Evolutionary conservation across 169 alveolate genomes (phyloP).

Genomic region (Plasmodium vinckei): DNA sequence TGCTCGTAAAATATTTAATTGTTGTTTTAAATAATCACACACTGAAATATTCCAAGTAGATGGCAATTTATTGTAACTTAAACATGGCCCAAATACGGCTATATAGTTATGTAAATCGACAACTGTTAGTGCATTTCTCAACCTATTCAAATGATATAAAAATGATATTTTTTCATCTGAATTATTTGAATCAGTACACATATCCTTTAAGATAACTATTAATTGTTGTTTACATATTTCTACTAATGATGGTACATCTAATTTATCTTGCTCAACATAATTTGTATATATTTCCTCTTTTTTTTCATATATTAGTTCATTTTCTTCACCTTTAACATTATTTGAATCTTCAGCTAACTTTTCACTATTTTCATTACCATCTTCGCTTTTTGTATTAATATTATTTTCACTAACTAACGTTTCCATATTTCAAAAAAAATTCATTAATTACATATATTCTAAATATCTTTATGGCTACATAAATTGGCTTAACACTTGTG

Average conservation of each 20-base stretch:
- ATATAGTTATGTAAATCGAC: constrained; percentile 71
- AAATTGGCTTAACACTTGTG: no score
- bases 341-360: constrained; percentile 2
- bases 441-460: no score
- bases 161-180: constrained; percentile 63
- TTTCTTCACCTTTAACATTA: constrained; percentile 8
- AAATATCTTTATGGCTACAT: no score
- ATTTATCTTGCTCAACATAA: constrained; percentile 51
- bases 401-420: constrained; percentile 25
- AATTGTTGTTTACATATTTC: constrained; percentile 72
- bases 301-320: constrained; percentile 23
- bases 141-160: constrained; percentile 56
- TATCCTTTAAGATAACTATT: constrained; percentile 59
- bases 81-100: constrained; percentile 74
- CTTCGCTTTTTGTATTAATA: constrained; percentile 19
- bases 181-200: constrained; percentile 53
- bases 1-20: constrained; percentile 52
- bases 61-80: constrained; percentile 66
- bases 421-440: constrained; percentile 29
- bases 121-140: constrained; percentile 70
- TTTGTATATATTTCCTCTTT: constrained; percentile 37
- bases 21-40: constrained; percentile 56
- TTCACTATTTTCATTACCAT: constrained; percentile 21
- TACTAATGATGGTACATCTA: constrained; percentile 69
- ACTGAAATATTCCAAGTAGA: constrained; percentile 75